phyloP scores from a whole-genome alignment of 768 basidiomycete species.

The Mycena amicta region DNA sequence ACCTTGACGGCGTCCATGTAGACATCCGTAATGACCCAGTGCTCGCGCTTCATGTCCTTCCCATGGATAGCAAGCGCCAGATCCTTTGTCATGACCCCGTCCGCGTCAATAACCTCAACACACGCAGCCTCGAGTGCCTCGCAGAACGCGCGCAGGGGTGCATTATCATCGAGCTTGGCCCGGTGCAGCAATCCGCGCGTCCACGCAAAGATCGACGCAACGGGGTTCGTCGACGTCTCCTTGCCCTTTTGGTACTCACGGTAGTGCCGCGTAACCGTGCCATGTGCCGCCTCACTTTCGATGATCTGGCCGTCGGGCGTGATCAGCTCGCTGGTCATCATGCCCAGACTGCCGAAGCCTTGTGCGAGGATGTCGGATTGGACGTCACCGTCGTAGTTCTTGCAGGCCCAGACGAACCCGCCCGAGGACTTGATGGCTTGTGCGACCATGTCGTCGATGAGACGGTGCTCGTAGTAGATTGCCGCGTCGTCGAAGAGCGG shows the following conservation, averaged over 20 bases:
- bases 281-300: slow-evolving; percentile 97
- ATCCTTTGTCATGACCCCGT: slow-evolving; percentile 97
- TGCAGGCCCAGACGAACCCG: slow-evolving; percentile 80
- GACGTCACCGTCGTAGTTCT: slow-evolving; percentile 85
- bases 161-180: slow-evolving; percentile 89
- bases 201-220: slow-evolving; percentile 99
- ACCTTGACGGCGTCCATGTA: slow-evolving; percentile 95
- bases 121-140: slow-evolving; percentile 82
- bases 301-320: slow-evolving; percentile 92
- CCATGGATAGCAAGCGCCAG: slow-evolving; percentile 93
- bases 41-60: slow-evolving; percentile 85
- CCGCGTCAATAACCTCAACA: slow-evolving; percentile 87
- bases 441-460: slow-evolving; percentile 98
- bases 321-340: slow-evolving; percentile 97
- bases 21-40: slow-evolving; percentile 94
- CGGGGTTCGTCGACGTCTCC: slow-evolving; percentile 98
- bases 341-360: slow-evolving; percentile 93
- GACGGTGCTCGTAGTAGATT: slow-evolving; percentile 93
- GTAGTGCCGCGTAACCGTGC: slow-evolving; percentile 95
- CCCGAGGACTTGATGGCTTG: slow-evolving; percentile 96
- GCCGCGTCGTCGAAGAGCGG: slow-evolving; percentile 65
- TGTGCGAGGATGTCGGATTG: slow-evolving; percentile 96
- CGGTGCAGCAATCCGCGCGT: slow-evolving; percentile 92
- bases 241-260: slow-evolving; percentile 96
- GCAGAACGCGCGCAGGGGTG: slow-evolving; percentile 72